phyloP scores from a whole-genome alignment of 2,329 filamentous ascomycete genomes.

The Lecanicillium sp. region DNA sequence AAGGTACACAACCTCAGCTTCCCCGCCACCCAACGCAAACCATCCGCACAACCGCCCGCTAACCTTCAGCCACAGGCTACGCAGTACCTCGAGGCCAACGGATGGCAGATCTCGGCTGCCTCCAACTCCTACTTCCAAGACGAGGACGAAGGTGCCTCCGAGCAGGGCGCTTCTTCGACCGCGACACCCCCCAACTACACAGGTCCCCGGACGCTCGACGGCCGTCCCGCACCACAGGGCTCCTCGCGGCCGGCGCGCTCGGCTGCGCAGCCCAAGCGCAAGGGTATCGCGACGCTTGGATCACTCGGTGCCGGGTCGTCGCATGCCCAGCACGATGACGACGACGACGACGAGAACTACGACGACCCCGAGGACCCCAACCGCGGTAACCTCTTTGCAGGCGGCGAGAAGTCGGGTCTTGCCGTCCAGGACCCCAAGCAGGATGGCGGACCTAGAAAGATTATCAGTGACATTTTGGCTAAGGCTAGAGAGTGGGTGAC shows the following conservation, averaged over 20 bases:
- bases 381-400: constrained; percentile 68
- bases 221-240: constrained; percentile 48
- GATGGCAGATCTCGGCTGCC: constrained; percentile 62
- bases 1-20: constrained; percentile 27
- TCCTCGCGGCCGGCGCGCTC: constrained; percentile 29
- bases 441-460: constrained; percentile 43
- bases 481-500: constrained; percentile 56
- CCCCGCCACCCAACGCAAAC: background rate
- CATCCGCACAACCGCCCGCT: background rate
- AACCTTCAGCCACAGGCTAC: constrained; percentile 45
- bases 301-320: constrained; percentile 43
- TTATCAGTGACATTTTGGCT: constrained; percentile 58
- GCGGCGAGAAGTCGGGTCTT: constrained; percentile 75
- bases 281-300: constrained; percentile 55
- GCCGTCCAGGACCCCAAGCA: constrained; percentile 58
- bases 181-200: constrained; percentile 37
- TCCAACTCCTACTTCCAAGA: constrained; percentile 57
- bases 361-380: constrained; percentile 53
- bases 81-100: constrained; percentile 57
- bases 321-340: constrained; percentile 42
- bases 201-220: constrained; percentile 57
- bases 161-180: constrained; percentile 39
- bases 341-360: constrained; percentile 52
- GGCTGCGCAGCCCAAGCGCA: constrained; percentile 43
- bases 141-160: constrained; percentile 43